These are phyloP conservation scores for Eucalyptus polybractea DNA, from an alignment of 345 rosid species.

Conservation along the genomic window DNA sequence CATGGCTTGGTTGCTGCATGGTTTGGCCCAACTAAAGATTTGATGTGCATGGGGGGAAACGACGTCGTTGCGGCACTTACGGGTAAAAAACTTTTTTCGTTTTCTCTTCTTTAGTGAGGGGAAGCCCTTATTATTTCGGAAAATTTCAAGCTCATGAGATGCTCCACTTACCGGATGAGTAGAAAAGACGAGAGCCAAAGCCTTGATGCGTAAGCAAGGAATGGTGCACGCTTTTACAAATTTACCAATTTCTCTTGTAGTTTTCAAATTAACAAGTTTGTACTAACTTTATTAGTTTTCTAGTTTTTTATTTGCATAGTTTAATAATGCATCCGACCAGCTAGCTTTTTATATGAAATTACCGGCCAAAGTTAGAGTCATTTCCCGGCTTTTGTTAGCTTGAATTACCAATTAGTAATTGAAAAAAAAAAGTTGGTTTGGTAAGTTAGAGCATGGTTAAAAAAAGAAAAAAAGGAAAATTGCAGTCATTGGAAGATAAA, in stretches of 20 bases:
- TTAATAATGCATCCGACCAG: background rate
- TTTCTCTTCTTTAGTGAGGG: background rate
- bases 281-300: background rate
- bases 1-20: background rate
- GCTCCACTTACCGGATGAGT: background rate
- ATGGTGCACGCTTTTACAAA: background rate
- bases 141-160: background rate
- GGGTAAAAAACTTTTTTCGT: fast-evolving
- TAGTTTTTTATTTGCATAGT: background rate
- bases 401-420: background rate
- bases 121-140: background rate
- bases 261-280: background rate
- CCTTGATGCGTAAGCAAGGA: background rate
- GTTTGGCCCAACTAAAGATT: background rate
- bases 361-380: background rate
- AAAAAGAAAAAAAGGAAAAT: fast-evolving
- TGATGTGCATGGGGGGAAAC: background rate
- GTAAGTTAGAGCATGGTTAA: background rate
- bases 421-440: background rate
- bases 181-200: background rate
- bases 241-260: fast-evolving
- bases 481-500: background rate
- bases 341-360: background rate
- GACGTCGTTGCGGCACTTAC: background rate
- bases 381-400: background rate